Evolutionary conservation across 768 basidiomycete species (phyloP).

Genomic region (Boletus reticuloceps): DNA sequence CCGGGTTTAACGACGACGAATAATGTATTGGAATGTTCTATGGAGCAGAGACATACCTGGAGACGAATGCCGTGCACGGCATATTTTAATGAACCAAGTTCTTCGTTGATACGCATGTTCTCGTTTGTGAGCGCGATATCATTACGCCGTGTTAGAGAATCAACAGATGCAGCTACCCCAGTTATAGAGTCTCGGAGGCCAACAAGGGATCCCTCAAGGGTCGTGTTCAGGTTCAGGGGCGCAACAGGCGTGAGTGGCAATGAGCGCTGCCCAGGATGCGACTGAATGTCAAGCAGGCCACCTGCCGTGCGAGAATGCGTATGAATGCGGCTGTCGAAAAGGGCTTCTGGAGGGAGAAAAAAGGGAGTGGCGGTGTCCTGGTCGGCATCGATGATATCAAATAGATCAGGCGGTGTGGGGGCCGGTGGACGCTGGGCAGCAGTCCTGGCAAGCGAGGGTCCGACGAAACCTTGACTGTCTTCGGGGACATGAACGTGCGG

Average conservation of each 20-base stretch:
- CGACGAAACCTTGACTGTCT: constrained; percentile 11
- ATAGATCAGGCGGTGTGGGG: constrained; percentile 14
- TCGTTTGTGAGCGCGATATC: constrained; percentile 72
- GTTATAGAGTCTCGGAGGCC: constrained; percentile 61
- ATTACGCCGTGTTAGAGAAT: constrained; percentile 57
- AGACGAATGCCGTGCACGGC: constrained; percentile 75
- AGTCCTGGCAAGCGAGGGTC: constrained; percentile 17
- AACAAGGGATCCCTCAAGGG: constrained; percentile 58
- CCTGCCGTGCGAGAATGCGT: constrained; percentile 13
- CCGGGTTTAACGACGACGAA: neutral
- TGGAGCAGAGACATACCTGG: constrained; percentile 50
- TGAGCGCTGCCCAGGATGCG: constrained; percentile 23
- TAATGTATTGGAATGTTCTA: neutral
- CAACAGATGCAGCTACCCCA: constrained; percentile 56
- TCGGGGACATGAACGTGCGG: constrained; percentile 11
- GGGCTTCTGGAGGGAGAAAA: constrained; percentile 28
- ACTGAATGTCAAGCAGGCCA: constrained; percentile 19
- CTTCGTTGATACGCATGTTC: constrained; percentile 67
- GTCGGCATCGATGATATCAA: constrained; percentile 21
- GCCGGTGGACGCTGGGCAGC: constrained; percentile 11
- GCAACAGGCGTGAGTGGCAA: constrained; percentile 43
- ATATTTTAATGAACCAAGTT: constrained; percentile 65
- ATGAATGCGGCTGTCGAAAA: constrained; percentile 19
- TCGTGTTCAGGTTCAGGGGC: constrained; percentile 59
- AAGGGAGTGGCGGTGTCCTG: constrained; percentile 24